phyloP scores from a whole-genome alignment of 2,329 filamentous ascomycete species.

The Drechslera avenae region DNA sequence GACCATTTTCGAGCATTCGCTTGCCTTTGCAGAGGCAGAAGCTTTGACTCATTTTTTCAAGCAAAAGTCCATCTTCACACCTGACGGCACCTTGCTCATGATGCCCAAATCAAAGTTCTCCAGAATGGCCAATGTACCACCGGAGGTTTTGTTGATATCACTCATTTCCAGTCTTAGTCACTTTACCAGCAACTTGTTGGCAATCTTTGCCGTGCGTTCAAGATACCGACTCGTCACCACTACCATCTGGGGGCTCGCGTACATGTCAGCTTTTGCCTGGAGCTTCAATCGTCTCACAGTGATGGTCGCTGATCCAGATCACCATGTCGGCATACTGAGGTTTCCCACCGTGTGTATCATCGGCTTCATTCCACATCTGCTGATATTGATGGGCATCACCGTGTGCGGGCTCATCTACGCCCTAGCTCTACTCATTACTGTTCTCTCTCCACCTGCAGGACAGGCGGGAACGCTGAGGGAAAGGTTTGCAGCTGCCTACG shows the following conservation, averaged over 20 bases:
- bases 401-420: constrained; percentile 78
- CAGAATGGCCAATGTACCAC: constrained; percentile 81
- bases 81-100: constrained; percentile 52
- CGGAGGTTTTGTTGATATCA: constrained; percentile 84
- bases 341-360: constrained; percentile 96
- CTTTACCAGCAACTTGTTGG: constrained; percentile 80
- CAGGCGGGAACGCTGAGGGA: constrained; percentile 57
- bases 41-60: constrained; percentile 64
- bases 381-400: constrained; percentile 79
- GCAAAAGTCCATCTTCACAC: constrained; percentile 45
- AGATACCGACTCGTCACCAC: constrained; percentile 84
- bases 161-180: constrained; percentile 90
- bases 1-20: constrained; percentile 93
- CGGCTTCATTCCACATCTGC: constrained; percentile 91
- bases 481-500: constrained; percentile 73
- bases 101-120: constrained; percentile 66
- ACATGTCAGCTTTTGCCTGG: constrained; percentile 84
- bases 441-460: constrained; percentile 65
- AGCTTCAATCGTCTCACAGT: constrained; percentile 62
- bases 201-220: constrained; percentile 78
- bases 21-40: constrained; percentile 95
- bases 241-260: constrained; percentile 85
- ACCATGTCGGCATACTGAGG: constrained; percentile 72
- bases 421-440: constrained; percentile 76
- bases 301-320: constrained; percentile 46